Evolutionary conservation across 805 yeast genomes (phyloP).

Genomic region (Ogataea ganodermae): DNA sequence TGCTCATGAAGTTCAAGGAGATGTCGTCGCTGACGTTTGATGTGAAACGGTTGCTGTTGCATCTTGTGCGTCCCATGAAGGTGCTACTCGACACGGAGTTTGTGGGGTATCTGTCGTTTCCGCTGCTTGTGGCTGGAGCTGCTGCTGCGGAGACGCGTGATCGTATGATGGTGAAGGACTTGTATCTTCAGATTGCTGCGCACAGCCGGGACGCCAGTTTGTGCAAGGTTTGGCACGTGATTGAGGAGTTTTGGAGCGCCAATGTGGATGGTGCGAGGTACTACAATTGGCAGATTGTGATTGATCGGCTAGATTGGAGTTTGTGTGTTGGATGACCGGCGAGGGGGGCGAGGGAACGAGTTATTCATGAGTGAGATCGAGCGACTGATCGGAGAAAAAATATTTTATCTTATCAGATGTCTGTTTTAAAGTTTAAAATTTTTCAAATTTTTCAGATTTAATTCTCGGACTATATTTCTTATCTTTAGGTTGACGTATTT

Average conservation of each 20-base stretch:
- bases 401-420: too few relatives aligned
- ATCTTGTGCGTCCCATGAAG: slow-evolving; percentile 22
- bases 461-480: too few relatives aligned
- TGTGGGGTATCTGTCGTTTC: slow-evolving; percentile 22
- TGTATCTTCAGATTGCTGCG: slow-evolving; percentile 17
- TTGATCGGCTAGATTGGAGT: slow-evolving; percentile 28
- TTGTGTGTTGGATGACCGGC: slow-evolving; percentile 26
- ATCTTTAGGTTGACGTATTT: too few relatives aligned
- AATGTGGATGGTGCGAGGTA: slow-evolving; percentile 27
- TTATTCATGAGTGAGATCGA: too few relatives aligned
- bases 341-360: background rate
- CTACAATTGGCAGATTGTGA: slow-evolving; percentile 27
- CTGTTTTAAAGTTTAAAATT: too few relatives aligned
- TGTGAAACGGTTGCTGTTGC: slow-evolving; percentile 23
- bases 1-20: slow-evolving; percentile 23
- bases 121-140: slow-evolving; percentile 28
- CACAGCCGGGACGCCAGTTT: slow-evolving; percentile 19
- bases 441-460: too few relatives aligned
- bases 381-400: too few relatives aligned
- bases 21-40: slow-evolving; percentile 26
- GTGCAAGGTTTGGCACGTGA: slow-evolving; percentile 22
- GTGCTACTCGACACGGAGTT: slow-evolving; percentile 16
- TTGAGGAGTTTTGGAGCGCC: slow-evolving; percentile 28
- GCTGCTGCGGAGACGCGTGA: slow-evolving; percentile 30
- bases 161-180: slow-evolving; percentile 21